These are phyloP conservation scores for Solanum corneliomulleri DNA, from an alignment of 257 asterid species.

Conservation along the genomic window DNA sequence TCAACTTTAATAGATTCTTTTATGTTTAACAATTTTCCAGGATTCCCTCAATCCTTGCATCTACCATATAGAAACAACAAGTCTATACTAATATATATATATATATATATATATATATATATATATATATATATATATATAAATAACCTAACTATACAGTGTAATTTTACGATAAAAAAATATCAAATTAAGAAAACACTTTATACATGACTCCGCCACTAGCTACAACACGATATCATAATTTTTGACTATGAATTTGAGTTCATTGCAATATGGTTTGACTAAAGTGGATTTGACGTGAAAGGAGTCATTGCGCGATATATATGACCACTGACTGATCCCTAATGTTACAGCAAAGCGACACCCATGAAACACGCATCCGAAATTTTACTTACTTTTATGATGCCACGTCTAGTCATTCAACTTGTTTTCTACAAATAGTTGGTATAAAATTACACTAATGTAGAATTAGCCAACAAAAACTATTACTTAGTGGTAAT, in stretches of 20 bases:
- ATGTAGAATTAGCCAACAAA: not conserved
- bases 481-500: not conserved
- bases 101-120: too few species aligned
- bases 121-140: too few species aligned
- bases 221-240: too few species aligned
- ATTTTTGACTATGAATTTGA: not conserved
- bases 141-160: too few species aligned
- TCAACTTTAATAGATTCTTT: not conserved
- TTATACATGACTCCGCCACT: too few species aligned
- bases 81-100: not conserved
- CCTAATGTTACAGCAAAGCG: not conserved
- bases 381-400: not conserved
- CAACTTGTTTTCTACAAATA: not conserved
- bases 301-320: not conserved
- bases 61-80: not conserved
- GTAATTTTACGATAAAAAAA: too few species aligned
- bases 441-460: not conserved
- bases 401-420: not conserved
- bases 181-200: too few species aligned
- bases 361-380: not conserved
- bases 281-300: not conserved
- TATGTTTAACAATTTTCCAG: not conserved
- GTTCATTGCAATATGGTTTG: not conserved
- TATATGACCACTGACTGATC: not conserved
- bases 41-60: not conserved